Evolutionary conservation across 2,329 filamentous ascomycete species (phyloP), one percentile per base, ranked within the genome.

Genomic region (Cadophora malorum): DNA sequence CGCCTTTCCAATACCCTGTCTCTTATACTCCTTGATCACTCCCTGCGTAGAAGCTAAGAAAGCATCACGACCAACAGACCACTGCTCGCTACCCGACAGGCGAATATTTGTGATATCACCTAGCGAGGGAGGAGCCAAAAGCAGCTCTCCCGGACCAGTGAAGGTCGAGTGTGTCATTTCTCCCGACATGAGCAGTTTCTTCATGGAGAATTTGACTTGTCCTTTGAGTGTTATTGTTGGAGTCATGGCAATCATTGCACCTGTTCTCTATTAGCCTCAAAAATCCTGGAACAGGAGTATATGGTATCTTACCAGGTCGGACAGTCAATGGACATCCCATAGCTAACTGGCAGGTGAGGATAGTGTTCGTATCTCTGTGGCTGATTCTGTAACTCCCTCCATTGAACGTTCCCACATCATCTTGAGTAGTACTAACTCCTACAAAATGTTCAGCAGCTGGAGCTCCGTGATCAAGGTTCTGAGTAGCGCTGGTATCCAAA

Each of bases 351-450:
- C 97, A 80, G 0, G 94, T 98, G 70, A 97, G 80, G 72, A 97
- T 90, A 0, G 92, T 94, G 79, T 98, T 99, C 67, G 88, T 90
- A 79, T 97, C 94, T 25, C 96, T 86, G 77, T 99, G 96, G 76
- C 92, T 96, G 77, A 98, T 94, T 53, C 96, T 87, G 78, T 95
- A 99, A 76, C 92, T 95, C 14, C 96, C 96, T 19, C 96, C 96
- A 78, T 98, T 98, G 83, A 98, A 99, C 0, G 91, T 96, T n/a
- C 96, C 96, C 1, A 97, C 88, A 74, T 97, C 94, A 79, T 98
- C 96, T 35, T 88, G 83, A 0, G 86, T 85, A 0, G 90, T 82
- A 38, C 80, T 80, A 0, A 86, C 88, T 35, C 91, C 92, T 6
- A 83, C 78, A 71, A 95, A 94, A 67, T 91, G 85, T 8, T 50